Evolutionary conservation across 2,329 filamentous ascomycete species (phyloP), one percentile per base, ranked within the genome.

Genomic region (Colletotrichum lupini): DNA sequence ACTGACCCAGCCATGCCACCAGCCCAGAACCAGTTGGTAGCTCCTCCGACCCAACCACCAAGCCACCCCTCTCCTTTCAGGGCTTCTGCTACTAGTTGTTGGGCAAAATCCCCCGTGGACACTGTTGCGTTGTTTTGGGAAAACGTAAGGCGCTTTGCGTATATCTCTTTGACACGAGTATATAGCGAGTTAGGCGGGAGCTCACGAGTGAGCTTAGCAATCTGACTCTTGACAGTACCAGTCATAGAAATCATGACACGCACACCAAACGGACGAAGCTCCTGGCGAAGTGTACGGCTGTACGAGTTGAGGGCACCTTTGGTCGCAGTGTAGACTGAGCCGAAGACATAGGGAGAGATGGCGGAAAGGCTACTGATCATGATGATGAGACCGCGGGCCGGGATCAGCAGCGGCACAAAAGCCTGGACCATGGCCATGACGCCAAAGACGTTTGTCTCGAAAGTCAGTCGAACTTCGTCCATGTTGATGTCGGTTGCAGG

Each of bases 221-320:
- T 88, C 79, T 88, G 86, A 76, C 85, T 87, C 55, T 81, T 80
- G 14, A 90, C 87, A 2, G 87, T 88, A 28, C 88, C 88, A 0
- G 87, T 86, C 82, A 89, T 85, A 77, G 86, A 86, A 22, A 89
- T 85, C 85, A 89, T 89, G 79, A 90, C 88, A 75, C 88, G 86
- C 11, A 90, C 88, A 76, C 83, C 83, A 58, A 89, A 87, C 1
- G 88, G 88, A 57, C 83, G 82, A 53, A 91, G 82, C 76, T 91
- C 89, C 62, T 87, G 80, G 28, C 89, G 87, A 35, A 90, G 81
- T 0, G 84, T 85, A 71, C 88, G 87, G 58, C 87, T 88, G 81
- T 89, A 90, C 3, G 83, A 81, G 69, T 84, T 84, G 46, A 90
- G 81, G 63, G 89, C 88, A 64, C 84, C 87, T 83, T 90, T 91